Evolutionary conservation across 345 rosid species (phyloP), one percentile per base, ranked within the genome.

Genomic region (Linum usitatissimum): DNA sequence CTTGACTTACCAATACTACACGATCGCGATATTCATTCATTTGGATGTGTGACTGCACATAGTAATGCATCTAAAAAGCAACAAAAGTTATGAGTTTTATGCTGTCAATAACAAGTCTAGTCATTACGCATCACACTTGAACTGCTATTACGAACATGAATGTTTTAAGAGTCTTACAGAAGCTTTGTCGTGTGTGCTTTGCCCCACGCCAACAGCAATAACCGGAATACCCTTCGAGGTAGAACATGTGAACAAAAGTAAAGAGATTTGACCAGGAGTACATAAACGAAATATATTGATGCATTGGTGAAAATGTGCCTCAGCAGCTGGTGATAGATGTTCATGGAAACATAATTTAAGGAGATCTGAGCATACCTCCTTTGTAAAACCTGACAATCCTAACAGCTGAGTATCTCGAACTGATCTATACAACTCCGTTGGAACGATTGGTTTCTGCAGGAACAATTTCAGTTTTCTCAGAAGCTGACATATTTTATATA

Each of bases 11-110:
- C 63, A 60, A 17, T 14, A 60, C 48, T 30, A 60, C 21, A 31
- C 63, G 48, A 60, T 60, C 63, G 36, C 63, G 36, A 19, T 60
- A 60, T 34, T 60, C 63, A 19, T 60, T 60, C 63, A 60, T 60
- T 15, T 60, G 63, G 48, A 60, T 60, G 63, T 60, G 55, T 59
- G 65, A 57, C 42, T 40, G 54, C 39, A 84, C 79, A 80, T 93
- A 93, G 77, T 80, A 84, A 67, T 93, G 74, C 70, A 83, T 91
- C 99, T 93, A 73, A 31, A 23, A 68, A 56, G 51, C 58, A 70
- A 66, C 55, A 61, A 54, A 20, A 55, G 30, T 23, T 23, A 23
- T 23, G 28, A 23, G 28, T 23, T 7, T 34, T 34, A 34, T 34
- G 38, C 38, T 34, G 5, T 34, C 38, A 34, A 7, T 34, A 34